Conservation (phyloP, 1,284 basidiomycete genomes). For the Ustilago bromivora region DNA sequence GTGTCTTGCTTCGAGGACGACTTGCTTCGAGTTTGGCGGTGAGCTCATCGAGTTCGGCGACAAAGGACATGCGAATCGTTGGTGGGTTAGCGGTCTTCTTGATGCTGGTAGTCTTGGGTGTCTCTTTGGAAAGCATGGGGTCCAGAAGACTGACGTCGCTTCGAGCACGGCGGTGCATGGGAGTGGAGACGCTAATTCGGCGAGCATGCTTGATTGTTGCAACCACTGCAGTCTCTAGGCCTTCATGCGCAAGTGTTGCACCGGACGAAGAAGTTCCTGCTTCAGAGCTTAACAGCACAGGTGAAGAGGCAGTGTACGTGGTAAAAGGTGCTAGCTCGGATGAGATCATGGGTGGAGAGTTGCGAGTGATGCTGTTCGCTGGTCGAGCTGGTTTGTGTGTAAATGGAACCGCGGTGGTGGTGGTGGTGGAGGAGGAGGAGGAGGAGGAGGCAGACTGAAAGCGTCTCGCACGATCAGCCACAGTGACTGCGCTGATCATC, state of each 20-base stretch:
- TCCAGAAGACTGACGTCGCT: constrained; percentile 41
- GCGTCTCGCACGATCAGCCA: constrained; percentile 33
- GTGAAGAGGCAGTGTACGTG: background rate
- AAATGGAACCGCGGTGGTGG: background rate
- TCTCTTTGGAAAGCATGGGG: constrained; percentile 14
- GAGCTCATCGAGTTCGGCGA: constrained; percentile 33
- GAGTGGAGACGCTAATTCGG: constrained; percentile 41
- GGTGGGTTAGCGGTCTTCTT: constrained; percentile 4
- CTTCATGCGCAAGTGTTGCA: background rate
- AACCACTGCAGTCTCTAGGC: background rate
- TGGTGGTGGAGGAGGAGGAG: background rate
- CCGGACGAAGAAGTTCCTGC: constrained; percentile 4
- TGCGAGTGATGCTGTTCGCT: constrained; percentile 2
- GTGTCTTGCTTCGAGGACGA: constrained; percentile 27
- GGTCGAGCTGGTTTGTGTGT: background rate
- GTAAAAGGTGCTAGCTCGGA: constrained; percentile 1
- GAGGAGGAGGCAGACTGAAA: constrained; percentile 15
- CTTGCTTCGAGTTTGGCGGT: constrained; percentile 29
- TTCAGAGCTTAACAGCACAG: background rate
- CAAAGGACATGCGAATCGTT: constrained; percentile 21
- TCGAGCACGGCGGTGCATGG: constrained; percentile 35
- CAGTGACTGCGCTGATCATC: constrained; percentile 26
- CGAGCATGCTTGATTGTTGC: constrained; percentile 29
- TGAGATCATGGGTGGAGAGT: background rate
- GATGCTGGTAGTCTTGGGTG: background rate